phyloP scores from a whole-genome alignment of 176 grass and related monocot genomes.

The Carex pumila region DNA sequence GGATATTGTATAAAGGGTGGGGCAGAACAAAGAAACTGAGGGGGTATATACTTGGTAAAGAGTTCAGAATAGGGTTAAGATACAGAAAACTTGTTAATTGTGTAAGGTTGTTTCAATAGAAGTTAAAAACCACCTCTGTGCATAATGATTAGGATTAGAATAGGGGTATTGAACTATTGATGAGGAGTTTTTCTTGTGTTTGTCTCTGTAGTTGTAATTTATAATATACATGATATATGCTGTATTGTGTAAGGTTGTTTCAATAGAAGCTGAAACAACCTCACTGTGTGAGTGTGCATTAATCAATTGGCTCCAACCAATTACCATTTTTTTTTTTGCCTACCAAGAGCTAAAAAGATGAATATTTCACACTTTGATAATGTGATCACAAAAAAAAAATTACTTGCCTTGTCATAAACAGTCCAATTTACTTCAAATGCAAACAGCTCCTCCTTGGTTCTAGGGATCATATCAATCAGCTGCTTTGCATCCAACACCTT shows the following conservation, averaged over 20 bases:
- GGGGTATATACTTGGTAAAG: neutral
- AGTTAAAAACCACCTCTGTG: too few relatives aligned
- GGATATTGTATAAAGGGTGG: neutral
- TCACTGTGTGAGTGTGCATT: neutral
- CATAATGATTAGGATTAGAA: too few relatives aligned
- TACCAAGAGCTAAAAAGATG: neutral
- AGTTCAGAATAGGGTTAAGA: neutral
- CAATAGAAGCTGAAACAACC: neutral
- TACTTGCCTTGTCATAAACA: slow-evolving; percentile 87
- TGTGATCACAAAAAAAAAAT: neutral
- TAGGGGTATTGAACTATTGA: too few relatives aligned
- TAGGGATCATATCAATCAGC: slow-evolving; percentile 98
- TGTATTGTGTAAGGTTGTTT: neutral
- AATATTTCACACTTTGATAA: neutral
- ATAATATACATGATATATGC: too few relatives aligned
- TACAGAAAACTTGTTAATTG: neutral
- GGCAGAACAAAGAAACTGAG: neutral
- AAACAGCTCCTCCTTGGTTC: slow-evolving; percentile 96
- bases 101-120: too few relatives aligned
- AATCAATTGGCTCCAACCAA: neutral
- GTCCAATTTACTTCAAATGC: slow-evolving; percentile 87
- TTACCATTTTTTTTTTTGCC: neutral
- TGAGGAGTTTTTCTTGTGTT: too few relatives aligned
- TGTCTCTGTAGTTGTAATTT: too few relatives aligned
- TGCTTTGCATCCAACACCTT: slow-evolving; percentile 94